Evolutionary conservation across 371 early-diverging fungal genomes (phyloP), one percentile per base, ranked within the genome.

Genomic region (Apophysomyces variabilis): DNA sequence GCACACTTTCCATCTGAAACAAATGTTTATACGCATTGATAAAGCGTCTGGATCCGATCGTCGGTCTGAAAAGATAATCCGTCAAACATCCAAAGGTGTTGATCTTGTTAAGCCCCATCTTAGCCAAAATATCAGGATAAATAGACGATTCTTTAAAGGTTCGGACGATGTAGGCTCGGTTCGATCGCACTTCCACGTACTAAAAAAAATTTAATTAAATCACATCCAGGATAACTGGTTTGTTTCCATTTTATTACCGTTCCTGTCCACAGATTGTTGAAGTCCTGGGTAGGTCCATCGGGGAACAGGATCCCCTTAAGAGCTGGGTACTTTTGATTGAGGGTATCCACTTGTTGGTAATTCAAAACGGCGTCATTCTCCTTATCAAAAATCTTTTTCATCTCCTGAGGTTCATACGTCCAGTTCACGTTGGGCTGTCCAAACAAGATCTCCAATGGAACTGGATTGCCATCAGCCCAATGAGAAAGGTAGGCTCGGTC

Each of bases 11-110:
- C 71, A 78, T 64, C n/a, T 70, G 58, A 56, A 78, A 69, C n/a
- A 71, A 26, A 13, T 68, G n/a, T 32, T 57, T 63, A 56, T 73
- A 78, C 5, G 71, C 71, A 44, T 75, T 70, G 50, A 75, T 64
- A 38, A 73, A 78, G 4, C 66, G 66, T 11, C 78, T 63, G 5
- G 78, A 64, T 3, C 73, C 75, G 60, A 75, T 58, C 36, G 75
- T 75, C 6, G 75, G 75, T 14, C 71, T 66, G 65, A 78, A 78
- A 11, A 78, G 57, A 57, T 57, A 78, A 32, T 78, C 72, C 9
- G 73, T 73, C 16, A 78, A 32, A 32, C 78, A 78, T 12, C 73
- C 65, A 61, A 75, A 75, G 0, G 78, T 63, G 54, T 78, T 78
- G 46, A 69, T 71, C 39, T 70, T 69, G 41, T 46, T 66, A 8